Evolutionary conservation across 2,329 filamentous ascomycete genomes (phyloP).

Genomic region (Knoxdaviesia capensis): DNA sequence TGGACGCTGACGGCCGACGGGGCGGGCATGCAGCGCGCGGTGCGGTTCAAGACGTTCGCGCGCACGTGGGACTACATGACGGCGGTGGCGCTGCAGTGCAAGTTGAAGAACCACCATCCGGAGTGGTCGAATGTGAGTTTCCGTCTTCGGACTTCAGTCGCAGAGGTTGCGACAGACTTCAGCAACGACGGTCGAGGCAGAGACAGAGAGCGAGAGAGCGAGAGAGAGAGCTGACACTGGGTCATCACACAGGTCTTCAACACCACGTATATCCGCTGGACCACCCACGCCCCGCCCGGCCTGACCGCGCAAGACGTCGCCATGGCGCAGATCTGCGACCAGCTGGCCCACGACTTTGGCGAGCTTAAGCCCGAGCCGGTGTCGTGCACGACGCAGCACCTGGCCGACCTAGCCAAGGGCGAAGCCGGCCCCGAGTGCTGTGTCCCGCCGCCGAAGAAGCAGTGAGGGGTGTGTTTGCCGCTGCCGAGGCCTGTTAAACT

Average conservation of each 20-base stretch:
- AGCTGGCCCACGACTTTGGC: slow-evolving; percentile 32
- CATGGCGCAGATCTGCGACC: slow-evolving; percentile 43
- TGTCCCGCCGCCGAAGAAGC: slow-evolving; percentile 18
- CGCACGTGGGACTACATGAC: slow-evolving; percentile 62
- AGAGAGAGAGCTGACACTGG: too few species aligned
- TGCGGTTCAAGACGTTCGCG: slow-evolving; percentile 44
- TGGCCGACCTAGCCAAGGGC: slow-evolving; percentile 24
- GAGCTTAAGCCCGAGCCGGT: slow-evolving; percentile 21
- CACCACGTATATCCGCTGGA: slow-evolving; percentile 51
- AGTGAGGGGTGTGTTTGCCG: too few species aligned
- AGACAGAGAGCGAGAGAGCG: too few species aligned
- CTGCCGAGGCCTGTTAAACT: too few species aligned
- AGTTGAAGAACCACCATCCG: slow-evolving; percentile 49
- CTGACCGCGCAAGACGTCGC: slow-evolving; percentile 42
- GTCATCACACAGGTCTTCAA: slow-evolving; percentile 38
- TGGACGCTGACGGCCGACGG: slow-evolving; percentile 32
- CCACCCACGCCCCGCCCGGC: slow-evolving; percentile 46
- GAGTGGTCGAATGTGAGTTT: slow-evolving; percentile 52
- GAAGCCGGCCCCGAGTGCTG: slow-evolving; percentile 31
- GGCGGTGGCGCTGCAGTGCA: slow-evolving; percentile 46
- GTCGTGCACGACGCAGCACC: slow-evolving; percentile 15
- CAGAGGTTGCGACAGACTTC: too few species aligned
- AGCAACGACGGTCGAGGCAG: too few species aligned
- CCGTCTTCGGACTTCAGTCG: neutral
- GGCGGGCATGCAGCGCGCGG: slow-evolving; percentile 35